Evolutionary conservation across 352 stramenopile genomes (phyloP).

Genomic region (Phytophthora rubi): DNA sequence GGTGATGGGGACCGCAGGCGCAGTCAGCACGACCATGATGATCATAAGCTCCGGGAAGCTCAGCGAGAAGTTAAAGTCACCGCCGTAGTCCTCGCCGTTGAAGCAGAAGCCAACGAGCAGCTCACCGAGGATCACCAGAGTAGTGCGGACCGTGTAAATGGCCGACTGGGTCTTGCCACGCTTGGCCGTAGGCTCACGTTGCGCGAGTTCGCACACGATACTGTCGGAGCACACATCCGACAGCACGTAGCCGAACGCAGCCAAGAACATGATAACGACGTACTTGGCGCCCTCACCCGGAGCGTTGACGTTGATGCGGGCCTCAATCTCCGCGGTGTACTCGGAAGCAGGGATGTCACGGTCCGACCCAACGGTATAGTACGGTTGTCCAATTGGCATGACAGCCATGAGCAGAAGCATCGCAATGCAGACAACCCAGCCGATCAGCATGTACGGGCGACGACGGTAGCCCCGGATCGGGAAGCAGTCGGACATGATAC

Average conservation of each 20-base stretch:
- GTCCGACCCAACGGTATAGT: slow-evolving; percentile 49
- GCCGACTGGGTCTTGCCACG: slow-evolving; percentile 63
- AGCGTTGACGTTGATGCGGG: slow-evolving; percentile 49
- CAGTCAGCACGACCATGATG: slow-evolving; percentile 41
- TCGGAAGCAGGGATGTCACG: slow-evolving; percentile 31
- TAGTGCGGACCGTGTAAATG: slow-evolving; percentile 37
- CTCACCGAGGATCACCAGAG: slow-evolving; percentile 50
- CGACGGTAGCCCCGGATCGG: slow-evolving; percentile 65
- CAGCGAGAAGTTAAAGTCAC: slow-evolving; percentile 52
- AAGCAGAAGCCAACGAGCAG: slow-evolving; percentile 56
- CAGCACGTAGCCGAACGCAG: slow-evolving; percentile 70
- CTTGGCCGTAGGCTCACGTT: slow-evolving; percentile 57
- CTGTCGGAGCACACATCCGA: slow-evolving; percentile 69
- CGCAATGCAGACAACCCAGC: slow-evolving; percentile 51
- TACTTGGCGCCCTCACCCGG: slow-evolving; percentile 44
- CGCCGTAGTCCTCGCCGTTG: slow-evolving; percentile 62
- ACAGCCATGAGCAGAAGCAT: slow-evolving; percentile 62
- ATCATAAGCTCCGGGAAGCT: slow-evolving; percentile 54
- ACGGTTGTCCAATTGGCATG: slow-evolving; percentile 52
- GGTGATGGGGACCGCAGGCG: slow-evolving; percentile 36
- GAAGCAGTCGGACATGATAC: slow-evolving; percentile 41
- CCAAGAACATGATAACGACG: slow-evolving; percentile 61
- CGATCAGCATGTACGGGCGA: slow-evolving; percentile 69
- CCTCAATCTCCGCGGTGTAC: slow-evolving; percentile 39
- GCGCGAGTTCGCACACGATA: slow-evolving; percentile 62